Base-by-base conservation (phyloP, 2,329 filamentous ascomycete genomes). In the Aureobasidium sp. region DNA sequence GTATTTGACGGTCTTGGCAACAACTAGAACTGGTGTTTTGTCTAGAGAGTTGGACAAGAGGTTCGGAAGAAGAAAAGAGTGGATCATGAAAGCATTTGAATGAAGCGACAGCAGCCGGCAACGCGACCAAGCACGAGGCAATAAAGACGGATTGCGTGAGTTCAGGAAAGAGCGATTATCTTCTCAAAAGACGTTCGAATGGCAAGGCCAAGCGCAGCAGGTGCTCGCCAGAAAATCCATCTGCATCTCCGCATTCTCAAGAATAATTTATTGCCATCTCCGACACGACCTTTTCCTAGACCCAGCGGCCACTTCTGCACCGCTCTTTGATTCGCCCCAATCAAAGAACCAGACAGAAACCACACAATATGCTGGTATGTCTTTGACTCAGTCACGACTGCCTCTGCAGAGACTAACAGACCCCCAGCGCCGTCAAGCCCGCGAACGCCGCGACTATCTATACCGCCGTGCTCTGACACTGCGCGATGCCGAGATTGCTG, bases 401-500 rank as follows among this genome's bases (percentile, higher is more conserved):
- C 44, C 42, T 36, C 27, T 17, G 8, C 20, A 9, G 9, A 34
- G 17, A 51, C 57, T 60, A 42, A 60, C 36, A 37, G 11, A 3
- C 9, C 31, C 29, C 9, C 44, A 57, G 39, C 84, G 87, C 70
- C 84, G 87, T 80, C 87, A 91, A 82, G 87, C 87, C 65, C 85
- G 89, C 68, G 86, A 92, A 75, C 82, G 90, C 69, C 83, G 89
- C 68, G 90, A 95, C 73, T 95, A 97, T 75, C 86, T 99, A 69
- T 96, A 97, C 75, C 86, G 93, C 64, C 87, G 90, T 71, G 93
- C 94, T 41, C 82, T 97, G 63, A 87, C 91, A 25, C 84, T 97
- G 47, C 87, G 89, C 68, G 91, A 97, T 78, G 93, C 93, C 65
- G 93, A 96, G 71, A 95, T 95, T 67, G 89, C 89, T 62, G 90